A percentile compares a stretch with the other conserved stretches of the same genome.
phyloP scores from a whole-genome alignment of 352 stramenopile genomes.

The Pythium brachiatum region DNA sequence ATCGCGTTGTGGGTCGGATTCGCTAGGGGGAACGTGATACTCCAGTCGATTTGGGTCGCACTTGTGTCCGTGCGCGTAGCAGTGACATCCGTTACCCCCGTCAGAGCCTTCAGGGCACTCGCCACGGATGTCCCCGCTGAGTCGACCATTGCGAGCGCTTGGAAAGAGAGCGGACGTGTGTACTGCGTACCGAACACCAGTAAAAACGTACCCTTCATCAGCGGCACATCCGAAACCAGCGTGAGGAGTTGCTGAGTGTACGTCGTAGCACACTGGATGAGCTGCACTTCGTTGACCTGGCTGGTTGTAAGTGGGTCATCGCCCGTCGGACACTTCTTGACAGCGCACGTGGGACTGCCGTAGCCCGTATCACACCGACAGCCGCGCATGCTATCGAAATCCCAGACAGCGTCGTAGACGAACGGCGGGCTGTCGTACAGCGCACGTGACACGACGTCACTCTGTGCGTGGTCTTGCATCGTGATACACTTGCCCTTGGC shows the following conservation, averaged over 20 bases:
- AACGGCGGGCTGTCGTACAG: conserved; percentile 45
- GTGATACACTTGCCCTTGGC: conserved; percentile 62
- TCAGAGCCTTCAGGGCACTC: conserved; percentile 41
- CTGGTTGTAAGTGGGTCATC: conserved; percentile 67
- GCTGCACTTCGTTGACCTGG: conserved; percentile 63
- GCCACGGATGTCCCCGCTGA: conserved; percentile 49
- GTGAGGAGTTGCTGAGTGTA: conserved; percentile 62
- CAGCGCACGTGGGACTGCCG: conserved; percentile 40
- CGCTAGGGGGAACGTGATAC: conserved; percentile 42
- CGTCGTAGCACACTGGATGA: conserved; percentile 52
- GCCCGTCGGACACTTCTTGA: conserved; percentile 60
- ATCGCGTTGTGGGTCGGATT: conserved; percentile 54
- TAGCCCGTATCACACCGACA: conserved; percentile 76
- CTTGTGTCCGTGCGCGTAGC: conserved; percentile 36
- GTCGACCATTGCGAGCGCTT: conserved; percentile 44
- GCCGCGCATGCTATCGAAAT: conserved; percentile 71
- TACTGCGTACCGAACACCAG: conserved; percentile 62
- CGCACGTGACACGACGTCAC: conserved; percentile 44
- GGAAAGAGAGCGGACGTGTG: conserved; percentile 58
- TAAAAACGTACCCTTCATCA: conserved; percentile 56
- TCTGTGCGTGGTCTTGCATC: conserved; percentile 57
- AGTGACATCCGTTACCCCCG: conserved; percentile 34
- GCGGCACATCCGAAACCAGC: conserved; percentile 38
- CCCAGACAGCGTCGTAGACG: conserved; percentile 59
- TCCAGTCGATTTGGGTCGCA: conserved; percentile 42